Evolutionary conservation across 179 eudicot genomes (phyloP).

Genomic region (Amaranthus tricolor): DNA sequence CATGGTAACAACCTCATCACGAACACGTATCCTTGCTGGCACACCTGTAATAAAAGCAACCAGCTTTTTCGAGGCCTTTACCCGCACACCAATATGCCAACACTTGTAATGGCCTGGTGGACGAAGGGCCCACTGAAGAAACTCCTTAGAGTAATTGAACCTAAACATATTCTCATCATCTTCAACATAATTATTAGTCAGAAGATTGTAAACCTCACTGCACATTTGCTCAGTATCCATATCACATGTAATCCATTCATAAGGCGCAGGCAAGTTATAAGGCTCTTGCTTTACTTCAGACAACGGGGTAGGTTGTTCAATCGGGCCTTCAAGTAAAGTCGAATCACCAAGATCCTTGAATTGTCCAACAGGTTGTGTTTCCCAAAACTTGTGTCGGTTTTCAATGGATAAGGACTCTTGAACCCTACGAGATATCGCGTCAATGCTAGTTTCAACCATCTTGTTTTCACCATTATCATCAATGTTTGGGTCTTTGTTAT

Average conservation of each 20-base stretch:
- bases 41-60: slow-evolving; percentile 73
- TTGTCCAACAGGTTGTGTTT: slow-evolving; percentile 79
- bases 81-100: slow-evolving; percentile 79
- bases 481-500: slow-evolving; percentile 28
- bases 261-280: slow-evolving; percentile 51
- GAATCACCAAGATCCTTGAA: slow-evolving; percentile 61
- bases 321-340: slow-evolving; percentile 64
- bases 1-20: slow-evolving; percentile 52
- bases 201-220: slow-evolving; percentile 54
- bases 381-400: slow-evolving; percentile 73
- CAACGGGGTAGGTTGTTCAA: slow-evolving; percentile 58
- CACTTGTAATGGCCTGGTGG: slow-evolving; percentile 67
- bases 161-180: slow-evolving; percentile 81
- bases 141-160: slow-evolving; percentile 69
- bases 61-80: slow-evolving; percentile 57
- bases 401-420: slow-evolving; percentile 61
- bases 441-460: slow-evolving; percentile 29
- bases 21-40: slow-evolving; percentile 65
- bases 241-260: slow-evolving; percentile 79
- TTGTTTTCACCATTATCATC: slow-evolving; percentile 36
- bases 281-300: slow-evolving; percentile 79
- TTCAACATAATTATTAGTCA: slow-evolving; percentile 67
- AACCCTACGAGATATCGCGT: slow-evolving; percentile 43
- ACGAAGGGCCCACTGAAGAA: slow-evolving; percentile 68
- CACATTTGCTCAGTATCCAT: slow-evolving; percentile 62